Evolutionary conservation across 2,329 filamentous ascomycete species (phyloP), one percentile per base, ranked within the genome.

Genomic region (Alternaria sp.): DNA sequence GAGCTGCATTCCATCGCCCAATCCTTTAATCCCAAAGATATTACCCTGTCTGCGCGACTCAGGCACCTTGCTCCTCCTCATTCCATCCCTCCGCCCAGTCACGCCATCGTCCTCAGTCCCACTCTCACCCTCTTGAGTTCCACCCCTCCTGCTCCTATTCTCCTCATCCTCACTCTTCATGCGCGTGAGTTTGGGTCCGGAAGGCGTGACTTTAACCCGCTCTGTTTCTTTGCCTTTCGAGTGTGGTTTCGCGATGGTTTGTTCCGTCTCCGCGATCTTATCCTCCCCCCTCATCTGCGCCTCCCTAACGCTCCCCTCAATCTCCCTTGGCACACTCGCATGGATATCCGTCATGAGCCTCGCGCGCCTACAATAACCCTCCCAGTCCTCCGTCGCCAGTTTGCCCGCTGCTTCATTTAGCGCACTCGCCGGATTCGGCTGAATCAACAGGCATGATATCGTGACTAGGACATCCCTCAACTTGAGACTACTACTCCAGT

Each of bases 391-490:
- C 7, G 66, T 73, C 64, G 87, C 86, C 63, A 90, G 72, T 30
- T 84, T 83, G 3, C 88, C 88, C 12, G 88, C 87, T 23, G 86
- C 84, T 10, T 87, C 85, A 68, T 90, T 90, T 65, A 90, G 78
- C 8, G 88, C 88, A 60, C 87, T 89, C 65, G 88, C 88, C 0
- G 88, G 87, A 70, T 90, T 90, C 2, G 88, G 88, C 58, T 89
- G 85, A 58, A 90, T 88, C 26, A 90, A 78, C 23, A 90, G 79
- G 77, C 88, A 90, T 3, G 83, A 86, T 60, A 90, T 89, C 0
- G 87, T 81, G 21, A 85, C 77, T 18, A 90, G 77, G 4, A 90
- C 87, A 78, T 90, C 87, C 50, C 86, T 80, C 54, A 90, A 73
- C 25, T 86, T 89, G 66, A 90, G 76, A 26, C 81, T 85, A 14